A percentile compares a stretch with the other conserved stretches of the same genome.
Conservation (phyloP, 352 stramenopile genomes). For the Pythium sukuiense region DNA sequence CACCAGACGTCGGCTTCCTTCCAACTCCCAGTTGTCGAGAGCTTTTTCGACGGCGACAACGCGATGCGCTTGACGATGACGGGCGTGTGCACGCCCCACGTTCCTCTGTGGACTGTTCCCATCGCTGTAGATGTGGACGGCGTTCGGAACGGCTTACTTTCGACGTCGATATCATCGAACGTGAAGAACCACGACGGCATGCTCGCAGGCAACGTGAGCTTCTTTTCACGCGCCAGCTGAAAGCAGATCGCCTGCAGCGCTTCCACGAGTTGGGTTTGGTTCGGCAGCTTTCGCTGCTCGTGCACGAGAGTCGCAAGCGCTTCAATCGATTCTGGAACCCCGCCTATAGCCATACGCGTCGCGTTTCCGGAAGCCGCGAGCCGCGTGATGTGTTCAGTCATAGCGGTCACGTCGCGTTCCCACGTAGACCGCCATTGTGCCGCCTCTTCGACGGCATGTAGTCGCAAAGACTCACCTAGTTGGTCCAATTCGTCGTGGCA, state of each 20-base stretch:
- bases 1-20: conserved; percentile 37
- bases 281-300: conserved; percentile 16
- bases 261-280: conserved; percentile 17
- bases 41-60: conserved; percentile 3
- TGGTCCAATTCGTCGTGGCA: conserved; percentile 27
- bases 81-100: conserved; percentile 11
- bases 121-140: not conserved
- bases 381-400: conserved; percentile 14
- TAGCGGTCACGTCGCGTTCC: conserved; percentile 14
- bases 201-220: conserved; percentile 13
- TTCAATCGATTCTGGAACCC: conserved; percentile 15
- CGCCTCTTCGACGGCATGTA: conserved; percentile 11
- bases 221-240: conserved; percentile 18
- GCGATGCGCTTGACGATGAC: conserved; percentile 29
- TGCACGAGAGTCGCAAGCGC: conserved; percentile 17
- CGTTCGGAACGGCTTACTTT: conserved; percentile 8
- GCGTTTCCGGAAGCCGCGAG: conserved; percentile 17
- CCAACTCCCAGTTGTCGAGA: conserved; percentile 7
- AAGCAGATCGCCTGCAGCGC: conserved; percentile 22
- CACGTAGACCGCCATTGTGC: conserved; percentile 17
- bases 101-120: conserved; percentile 21
- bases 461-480: conserved; percentile 15
- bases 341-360: conserved; percentile 4
- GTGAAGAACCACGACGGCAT: conserved; percentile 31
- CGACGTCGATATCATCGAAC: conserved; percentile 24